Evolutionary conservation across 208 protist genomes (phyloP), one percentile per base, ranked within the genome.

Genomic region (Spongospora subterranea): DNA sequence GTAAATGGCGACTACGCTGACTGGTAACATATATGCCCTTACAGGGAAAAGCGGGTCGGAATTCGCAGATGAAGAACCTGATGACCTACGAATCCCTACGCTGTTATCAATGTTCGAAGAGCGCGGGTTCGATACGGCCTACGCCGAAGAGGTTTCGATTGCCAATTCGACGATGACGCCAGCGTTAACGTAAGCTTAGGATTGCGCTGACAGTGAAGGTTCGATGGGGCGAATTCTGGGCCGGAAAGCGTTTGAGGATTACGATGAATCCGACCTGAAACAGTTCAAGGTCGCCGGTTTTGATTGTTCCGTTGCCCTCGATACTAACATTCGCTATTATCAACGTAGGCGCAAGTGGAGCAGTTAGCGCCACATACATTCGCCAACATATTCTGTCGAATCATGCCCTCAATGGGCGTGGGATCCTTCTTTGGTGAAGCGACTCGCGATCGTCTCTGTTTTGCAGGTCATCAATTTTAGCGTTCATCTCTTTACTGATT

Each of bases 381-480:
- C 54, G 54, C 54, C 20, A 65, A 65, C 54, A 29, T 65, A 29
- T 65, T 65, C 54, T 65, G 54, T 65, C 20, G 29, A 17, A 65
- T 65, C 54, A 65, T 65, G 54, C 54, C 54, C 20, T 29, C 17
- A 17, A 65, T 65, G 54, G 54, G 54, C 54, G 54, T 65, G 20
- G 54, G 54, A 32, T 17, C 20, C 20, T 65, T 65, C 54, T 65
- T 65, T 29, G 54, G 54, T 29, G 54, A 65, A 65, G 54, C 54
- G 54, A 65, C 54, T 32, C 54, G 54, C 54, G 54, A 65, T 29
- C 17, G 29, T 17, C 54, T 65, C 54, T 65, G 54, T 29, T 65
- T 65, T 65, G 54, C 54, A 65, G 54, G 54, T 65, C 54, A 29
- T n/a, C n/a, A n/a, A n/a, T n/a, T n/a, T n/a, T n/a, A n/a, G n/a